Conservation (phyloP, 495 filamentous ascomycete species). For the Astrothelium macrocarpum region DNA sequence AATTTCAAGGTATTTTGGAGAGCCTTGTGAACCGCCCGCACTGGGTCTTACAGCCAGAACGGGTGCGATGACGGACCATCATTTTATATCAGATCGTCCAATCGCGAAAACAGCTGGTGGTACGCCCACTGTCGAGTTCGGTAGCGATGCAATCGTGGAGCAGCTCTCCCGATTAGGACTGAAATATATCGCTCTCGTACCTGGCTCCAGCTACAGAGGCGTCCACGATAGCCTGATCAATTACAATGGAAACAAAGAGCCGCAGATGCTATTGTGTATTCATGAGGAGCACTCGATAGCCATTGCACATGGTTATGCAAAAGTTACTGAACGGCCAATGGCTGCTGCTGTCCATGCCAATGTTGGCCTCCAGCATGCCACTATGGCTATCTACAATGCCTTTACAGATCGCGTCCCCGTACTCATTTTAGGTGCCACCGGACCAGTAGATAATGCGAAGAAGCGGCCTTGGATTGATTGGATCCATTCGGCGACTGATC, state of each 20-base stretch:
- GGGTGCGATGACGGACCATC: not conserved
- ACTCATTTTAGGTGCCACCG: conserved; percentile 18
- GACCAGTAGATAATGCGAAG: conserved; percentile 15
- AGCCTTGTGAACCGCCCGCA: too few relatives aligned
- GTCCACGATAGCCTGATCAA: conserved; percentile 20
- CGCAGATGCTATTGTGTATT: conserved; percentile 18
- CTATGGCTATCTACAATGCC: conserved; percentile 21
- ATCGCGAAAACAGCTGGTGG: not conserved
- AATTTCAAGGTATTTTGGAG: too few relatives aligned
- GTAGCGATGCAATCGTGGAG: conserved; percentile 11
- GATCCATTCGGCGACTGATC: conserved; percentile 17
- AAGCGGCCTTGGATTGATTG: conserved; percentile 21
- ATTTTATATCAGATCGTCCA: not conserved
- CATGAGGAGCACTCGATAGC: conserved; percentile 22
- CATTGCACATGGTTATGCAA: conserved; percentile 22
- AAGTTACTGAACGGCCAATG: conserved; percentile 18
- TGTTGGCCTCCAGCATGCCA: conserved; percentile 18
- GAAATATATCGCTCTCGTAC: conserved; percentile 16
- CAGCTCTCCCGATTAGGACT: conserved; percentile 4
- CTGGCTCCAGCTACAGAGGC: conserved; percentile 17
- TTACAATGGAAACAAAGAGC: conserved; percentile 15
- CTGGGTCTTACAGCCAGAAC: too few relatives aligned
- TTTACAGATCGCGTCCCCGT: conserved; percentile 17
- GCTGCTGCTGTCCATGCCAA: conserved; percentile 20
- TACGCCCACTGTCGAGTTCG: not conserved